Evolutionary conservation across 768 basidiomycete species (phyloP), one percentile per base, ranked within the genome.

Genomic region (Rhizopogon vinicolor): DNA sequence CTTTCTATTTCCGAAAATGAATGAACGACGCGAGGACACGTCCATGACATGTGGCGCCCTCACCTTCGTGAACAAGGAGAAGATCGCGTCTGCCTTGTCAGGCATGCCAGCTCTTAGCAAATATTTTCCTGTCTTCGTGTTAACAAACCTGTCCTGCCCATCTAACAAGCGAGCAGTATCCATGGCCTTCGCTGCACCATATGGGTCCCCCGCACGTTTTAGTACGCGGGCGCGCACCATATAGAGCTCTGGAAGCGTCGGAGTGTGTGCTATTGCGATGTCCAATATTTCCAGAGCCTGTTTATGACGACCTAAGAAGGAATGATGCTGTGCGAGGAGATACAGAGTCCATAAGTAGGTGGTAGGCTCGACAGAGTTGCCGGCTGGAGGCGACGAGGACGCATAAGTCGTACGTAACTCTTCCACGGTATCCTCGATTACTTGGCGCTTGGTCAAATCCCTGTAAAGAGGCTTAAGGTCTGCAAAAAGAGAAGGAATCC

Each of bases 291-390:
- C 71, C 8, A 96, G 72, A 0, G 94, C 82, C 48, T 63, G 69
- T 19, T 61, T 56, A 44, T 77, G 62, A 44, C 70, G 64, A 0
- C 78, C 76, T 2, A 91, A 74, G 65, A 79, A 82, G 0, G 91
- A 89, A 64, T 91, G 78, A 66, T 95, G 94, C 62, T 96, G 92
- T 0, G 93, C 87, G 49, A 98, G 86, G 78, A 90, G 97, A 74
- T 96, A 98, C 40, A 98, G 82, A 9, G 89, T 86, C 97, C 97
- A 99, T 10, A 98, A 80, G 62, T 96, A 89, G 14, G 83, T 85
- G 4, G 92, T 85, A 1, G 96, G 94, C 7, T 81, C 74, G 8
- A 66, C 56, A 0, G 68, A 57, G 8, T 59, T 55, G 2, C 45
- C 31, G 10, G 60, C 51, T 7, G 61, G 48, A 28, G 64, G 59